Base-by-base conservation (phyloP, 352 stramenopile genomes). In the Pythium aquatile region DNA sequence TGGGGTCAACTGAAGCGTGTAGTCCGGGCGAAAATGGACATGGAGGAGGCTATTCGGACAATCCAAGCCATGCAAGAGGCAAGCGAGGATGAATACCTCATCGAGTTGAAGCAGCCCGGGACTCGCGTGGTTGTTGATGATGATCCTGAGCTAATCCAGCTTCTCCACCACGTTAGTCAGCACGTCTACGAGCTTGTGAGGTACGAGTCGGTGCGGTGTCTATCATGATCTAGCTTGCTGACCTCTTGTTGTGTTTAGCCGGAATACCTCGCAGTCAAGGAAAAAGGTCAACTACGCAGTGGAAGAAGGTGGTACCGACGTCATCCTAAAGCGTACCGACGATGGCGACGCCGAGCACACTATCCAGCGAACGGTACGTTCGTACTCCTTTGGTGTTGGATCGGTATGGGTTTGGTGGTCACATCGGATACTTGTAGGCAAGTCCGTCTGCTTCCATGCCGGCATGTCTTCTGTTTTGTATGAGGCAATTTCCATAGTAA, bases 41-140 rank as follows among this genome's bases (percentile, higher is more conserved):
- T 81, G 2, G 61, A 76, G 28, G 55, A 76, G 33, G 66, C 57
- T 5, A 46, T 77, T 14, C 39, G 49, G 13, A 57, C 54, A 1
- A 70, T 76, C 33, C 58, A 66, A 33, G 42, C 26, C 16, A 66
- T 73, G 1, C 74, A 78, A 46, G 44, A 9, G 1, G 20, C 65
- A 17, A 33, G 57, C 17, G 65, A 71, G 35, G 63, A 57, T 13
- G 49, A 72, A 33, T 75, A 73, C 37, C 13, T 58, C 0, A 29
- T 64, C 13, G 16, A 30, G 11, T 20, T 77, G n/a, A 55, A 65
- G 30, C 71, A 74, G 39, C n/a, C 11, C 53, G 58, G 48, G 11
- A 17, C 58, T 6, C 33, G 58, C 3, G 10, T 26, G 26, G 32
- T 35, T 1, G 40, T 30, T 8, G 63, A 67, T 2, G 68, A 69